Percentiles rank a stretch among this genome's conserved stretches.
These are phyloP conservation scores for Xylona heveae DNA, from an alignment of 495 filamentous ascomycete genomes.

Conservation along the genomic window DNA sequence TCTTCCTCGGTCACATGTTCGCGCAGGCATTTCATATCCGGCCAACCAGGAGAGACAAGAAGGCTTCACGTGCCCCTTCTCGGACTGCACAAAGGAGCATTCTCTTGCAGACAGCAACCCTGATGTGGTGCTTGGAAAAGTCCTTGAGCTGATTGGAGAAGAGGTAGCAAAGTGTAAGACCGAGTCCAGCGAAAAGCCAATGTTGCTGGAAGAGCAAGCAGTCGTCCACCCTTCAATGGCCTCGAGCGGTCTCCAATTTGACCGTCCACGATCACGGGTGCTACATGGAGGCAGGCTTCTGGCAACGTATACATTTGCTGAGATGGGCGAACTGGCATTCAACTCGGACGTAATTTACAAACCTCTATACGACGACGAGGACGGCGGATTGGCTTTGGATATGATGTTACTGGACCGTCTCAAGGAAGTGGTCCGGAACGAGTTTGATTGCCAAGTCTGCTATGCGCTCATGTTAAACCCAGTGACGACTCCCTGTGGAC, in stretches of 20 bases:
- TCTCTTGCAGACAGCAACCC: slow-evolving; percentile 50
- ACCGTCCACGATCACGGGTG: slow-evolving; percentile 9
- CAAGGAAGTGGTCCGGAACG: slow-evolving; percentile 34
- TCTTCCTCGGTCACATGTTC: slow-evolving; percentile 37
- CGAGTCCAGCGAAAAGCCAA: slow-evolving; percentile 8
- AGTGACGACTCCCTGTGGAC: slow-evolving; percentile 65
- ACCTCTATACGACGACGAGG: slow-evolving; percentile 13
- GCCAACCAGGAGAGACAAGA: slow-evolving; percentile 35
- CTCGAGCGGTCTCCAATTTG: slow-evolving; percentile 4
- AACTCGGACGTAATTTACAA: slow-evolving; percentile 32
- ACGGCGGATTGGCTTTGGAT: slow-evolving; percentile 25
- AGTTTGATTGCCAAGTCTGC: slow-evolving; percentile 78
- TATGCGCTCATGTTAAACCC: slow-evolving; percentile 61
- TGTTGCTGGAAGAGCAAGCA: slow-evolving; percentile 11
- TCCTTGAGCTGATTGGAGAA: slow-evolving; percentile 30
- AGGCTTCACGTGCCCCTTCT: slow-evolving; percentile 53
- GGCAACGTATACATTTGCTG: slow-evolving; percentile 34
- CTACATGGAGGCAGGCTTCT: slow-evolving; percentile 32
- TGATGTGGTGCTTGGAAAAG: slow-evolving; percentile 53
- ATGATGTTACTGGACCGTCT: slow-evolving; percentile 28
- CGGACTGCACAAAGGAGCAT: slow-evolving; percentile 45
- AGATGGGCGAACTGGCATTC: slow-evolving; percentile 28
- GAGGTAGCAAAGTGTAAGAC: slow-evolving; percentile 11
- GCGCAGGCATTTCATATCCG: slow-evolving; percentile 56
- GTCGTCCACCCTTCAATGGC: not conserved